phyloP scores from a whole-genome alignment of 2,329 filamentous ascomycete species.

The Clarireedia homoeocarpa region DNA sequence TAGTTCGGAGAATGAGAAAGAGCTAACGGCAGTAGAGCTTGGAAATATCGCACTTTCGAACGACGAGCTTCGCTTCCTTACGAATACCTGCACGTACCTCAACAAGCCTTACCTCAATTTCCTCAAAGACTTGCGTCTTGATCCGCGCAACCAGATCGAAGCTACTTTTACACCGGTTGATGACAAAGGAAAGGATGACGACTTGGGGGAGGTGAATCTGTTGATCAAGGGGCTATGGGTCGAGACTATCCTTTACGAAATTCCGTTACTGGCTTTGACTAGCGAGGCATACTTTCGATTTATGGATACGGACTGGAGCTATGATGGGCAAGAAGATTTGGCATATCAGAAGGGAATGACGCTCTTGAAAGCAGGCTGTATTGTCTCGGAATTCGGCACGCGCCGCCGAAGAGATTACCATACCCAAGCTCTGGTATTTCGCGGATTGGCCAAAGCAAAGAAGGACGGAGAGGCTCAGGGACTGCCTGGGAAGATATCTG shows the following conservation, averaged over 20 bases:
- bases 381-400: constrained; percentile 91
- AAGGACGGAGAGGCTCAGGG: constrained; percentile 59
- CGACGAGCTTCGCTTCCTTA: constrained; percentile 75
- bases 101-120: constrained; percentile 70
- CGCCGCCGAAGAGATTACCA: constrained; percentile 86
- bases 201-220: constrained; percentile 69
- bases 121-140: constrained; percentile 72
- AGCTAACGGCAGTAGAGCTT: constrained; percentile 51
- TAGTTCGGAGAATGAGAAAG: not conserved
- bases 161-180: constrained; percentile 45
- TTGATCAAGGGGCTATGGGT: constrained; percentile 78
- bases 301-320: constrained; percentile 86
- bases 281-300: constrained; percentile 98
- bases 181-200: constrained; percentile 55
- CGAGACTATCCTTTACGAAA: constrained; percentile 96
- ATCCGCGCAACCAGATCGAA: constrained; percentile 71
- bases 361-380: constrained; percentile 74
- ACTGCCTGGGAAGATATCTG: constrained; percentile 65
- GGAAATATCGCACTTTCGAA: constrained; percentile 70
- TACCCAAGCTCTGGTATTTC: constrained; percentile 86
- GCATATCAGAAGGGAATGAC: constrained; percentile 73
- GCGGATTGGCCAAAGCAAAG: constrained; percentile 72
- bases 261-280: constrained; percentile 82
- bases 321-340: constrained; percentile 77
- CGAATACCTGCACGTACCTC: constrained; percentile 73